Conservation (phyloP, 2,329 filamentous ascomycete genomes). For the Hypomyces perniciosus region DNA sequence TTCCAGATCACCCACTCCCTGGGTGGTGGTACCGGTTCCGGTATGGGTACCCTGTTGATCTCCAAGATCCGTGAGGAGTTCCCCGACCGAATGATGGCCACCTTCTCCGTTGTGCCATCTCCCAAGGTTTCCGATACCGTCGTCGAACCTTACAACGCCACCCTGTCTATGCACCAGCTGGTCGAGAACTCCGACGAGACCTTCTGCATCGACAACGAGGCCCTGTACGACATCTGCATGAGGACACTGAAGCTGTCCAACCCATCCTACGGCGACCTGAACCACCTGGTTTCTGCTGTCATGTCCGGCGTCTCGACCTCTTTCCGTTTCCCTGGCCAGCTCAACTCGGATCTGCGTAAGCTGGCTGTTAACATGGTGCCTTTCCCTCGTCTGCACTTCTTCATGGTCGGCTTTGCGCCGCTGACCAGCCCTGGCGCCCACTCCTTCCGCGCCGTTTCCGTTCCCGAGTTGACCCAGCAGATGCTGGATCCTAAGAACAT, state of each 20-base stretch:
- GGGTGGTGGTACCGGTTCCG: constrained; percentile 98
- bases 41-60: constrained; percentile 99
- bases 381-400: constrained; percentile 99
- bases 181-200: constrained; percentile 99
- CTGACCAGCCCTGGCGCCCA: constrained; percentile 78
- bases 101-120: constrained; percentile 95
- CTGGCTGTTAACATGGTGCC: constrained; percentile 99
- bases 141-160: constrained; percentile 99
- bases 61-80: constrained; percentile 99
- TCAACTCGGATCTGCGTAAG: constrained; percentile 99
- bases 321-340: constrained; percentile 97
- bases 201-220: constrained; percentile 99
- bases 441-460: constrained; percentile 95
- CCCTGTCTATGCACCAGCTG: constrained; percentile 95
- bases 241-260: constrained; percentile 97
- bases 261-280: constrained; percentile 97
- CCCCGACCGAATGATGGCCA: constrained; percentile 99
- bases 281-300: constrained; percentile 98
- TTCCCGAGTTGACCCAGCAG: constrained; percentile 97
- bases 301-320: constrained; percentile 99
- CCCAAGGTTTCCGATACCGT: constrained; percentile 99
- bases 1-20: constrained; percentile 99
- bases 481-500: constrained; percentile 99
- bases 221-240: constrained; percentile 99
- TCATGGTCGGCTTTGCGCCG: constrained; percentile 99